Conservation (phyloP, 176 grass and related monocot genomes). For the Thinopyrum elongatum region DNA sequence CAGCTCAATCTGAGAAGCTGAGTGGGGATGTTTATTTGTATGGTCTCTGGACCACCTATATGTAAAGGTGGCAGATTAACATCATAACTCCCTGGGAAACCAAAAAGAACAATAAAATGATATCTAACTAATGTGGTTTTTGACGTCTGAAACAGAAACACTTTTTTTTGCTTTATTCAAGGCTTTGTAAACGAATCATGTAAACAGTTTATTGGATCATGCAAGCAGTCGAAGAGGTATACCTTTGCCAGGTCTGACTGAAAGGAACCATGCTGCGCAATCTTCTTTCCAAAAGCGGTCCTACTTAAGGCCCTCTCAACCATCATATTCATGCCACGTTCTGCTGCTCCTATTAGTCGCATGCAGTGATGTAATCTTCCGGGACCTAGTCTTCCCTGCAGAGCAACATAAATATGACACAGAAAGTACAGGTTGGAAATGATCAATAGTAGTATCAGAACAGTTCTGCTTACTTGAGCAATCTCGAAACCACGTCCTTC, state of each 20-base stretch:
- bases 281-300: constrained; percentile 77
- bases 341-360: constrained; percentile 86
- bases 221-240: neutral
- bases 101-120: neutral
- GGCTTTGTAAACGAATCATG: neutral
- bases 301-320: constrained; percentile 82
- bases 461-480: constrained; percentile 69
- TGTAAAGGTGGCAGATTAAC: neutral
- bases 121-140: neutral
- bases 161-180: neutral
- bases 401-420: constrained; percentile 8
- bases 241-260: constrained; percentile 90
- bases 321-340: constrained; percentile 87
- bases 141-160: neutral
- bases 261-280: constrained; percentile 89
- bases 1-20: neutral
- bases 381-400: constrained; percentile 94
- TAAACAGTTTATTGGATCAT: neutral
- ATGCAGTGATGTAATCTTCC: constrained; percentile 97
- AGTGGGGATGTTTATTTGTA: neutral
- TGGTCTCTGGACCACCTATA: neutral
- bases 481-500: constrained; percentile 94
- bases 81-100: neutral
- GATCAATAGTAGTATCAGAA: neutral
- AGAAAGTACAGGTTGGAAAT: neutral